phyloP scores from a whole-genome alignment of 2,329 filamentous ascomycete genomes.

The Trichoderma asperellum region DNA sequence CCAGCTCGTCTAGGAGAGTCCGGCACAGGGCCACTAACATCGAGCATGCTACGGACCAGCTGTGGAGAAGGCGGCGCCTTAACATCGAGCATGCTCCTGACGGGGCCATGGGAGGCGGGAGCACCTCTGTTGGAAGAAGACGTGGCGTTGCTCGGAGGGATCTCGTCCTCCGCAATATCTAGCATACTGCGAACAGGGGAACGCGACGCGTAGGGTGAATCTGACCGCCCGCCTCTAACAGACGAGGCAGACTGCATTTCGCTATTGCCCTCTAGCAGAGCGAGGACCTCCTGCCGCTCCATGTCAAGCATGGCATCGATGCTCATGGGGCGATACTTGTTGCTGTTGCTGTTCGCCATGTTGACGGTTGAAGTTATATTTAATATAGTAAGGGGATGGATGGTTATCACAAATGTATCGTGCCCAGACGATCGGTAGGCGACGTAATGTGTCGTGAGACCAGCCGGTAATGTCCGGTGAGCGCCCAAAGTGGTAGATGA shows the following conservation, averaged over 20 bases:
- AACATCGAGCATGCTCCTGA: conserved; percentile 69
- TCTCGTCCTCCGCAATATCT: conserved; percentile 56
- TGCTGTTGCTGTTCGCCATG: conserved; percentile 41
- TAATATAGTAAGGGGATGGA: neutral
- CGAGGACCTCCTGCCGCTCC: conserved; percentile 74
- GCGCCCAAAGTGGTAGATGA: neutral
- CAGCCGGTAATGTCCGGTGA: neutral
- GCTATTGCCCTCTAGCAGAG: conserved; percentile 62
- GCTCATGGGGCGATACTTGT: conserved; percentile 61
- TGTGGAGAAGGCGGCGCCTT: conserved; percentile 47
- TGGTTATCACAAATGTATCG: neutral
- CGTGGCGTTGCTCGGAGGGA: conserved; percentile 29
- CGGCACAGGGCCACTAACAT: conserved; percentile 49
- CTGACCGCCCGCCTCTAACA: conserved; percentile 47
- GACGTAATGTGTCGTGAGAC: neutral
- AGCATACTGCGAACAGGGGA: conserved; percentile 73
- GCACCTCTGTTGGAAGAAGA: conserved; percentile 23
- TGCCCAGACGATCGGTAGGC: neutral
- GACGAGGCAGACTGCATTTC: conserved; percentile 39
- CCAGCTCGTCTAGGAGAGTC: conserved; percentile 32
- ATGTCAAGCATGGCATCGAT: conserved; percentile 77
- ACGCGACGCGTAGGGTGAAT: conserved; percentile 61
- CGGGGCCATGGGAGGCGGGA: conserved; percentile 54
- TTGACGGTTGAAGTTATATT: conserved; percentile 27
- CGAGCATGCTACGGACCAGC: conserved; percentile 57